phyloP scores from a whole-genome alignment of 441 rosid genomes.

The Syzygium syzygioides region DNA sequence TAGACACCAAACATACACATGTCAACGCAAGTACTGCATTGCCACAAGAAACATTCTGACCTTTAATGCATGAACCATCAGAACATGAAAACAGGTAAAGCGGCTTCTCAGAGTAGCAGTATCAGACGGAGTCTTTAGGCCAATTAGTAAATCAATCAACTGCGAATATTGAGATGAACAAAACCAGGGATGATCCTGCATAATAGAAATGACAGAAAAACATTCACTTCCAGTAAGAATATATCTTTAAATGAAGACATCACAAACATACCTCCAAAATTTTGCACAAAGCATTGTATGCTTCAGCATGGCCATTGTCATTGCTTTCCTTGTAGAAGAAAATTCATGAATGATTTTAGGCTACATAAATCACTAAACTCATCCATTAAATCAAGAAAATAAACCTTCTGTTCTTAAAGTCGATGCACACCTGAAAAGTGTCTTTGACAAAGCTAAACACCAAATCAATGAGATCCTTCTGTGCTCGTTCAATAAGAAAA shows the following conservation, averaged over 20 bases:
- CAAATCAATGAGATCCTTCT: slow-evolving; percentile 57
- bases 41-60: slow-evolving; percentile 20
- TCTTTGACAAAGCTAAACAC: slow-evolving; percentile 52
- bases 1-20: background rate
- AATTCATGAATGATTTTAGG: slow-evolving; percentile 10
- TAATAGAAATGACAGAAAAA: background rate
- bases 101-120: slow-evolving; percentile 48
- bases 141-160: slow-evolving; percentile 63
- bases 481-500: slow-evolving; percentile 70
- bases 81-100: slow-evolving; percentile 61
- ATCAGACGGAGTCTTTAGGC: slow-evolving; percentile 47
- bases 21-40: background rate
- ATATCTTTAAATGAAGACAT: background rate
- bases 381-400: background rate
- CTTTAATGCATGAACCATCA: slow-evolving; percentile 70
- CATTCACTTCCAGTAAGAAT: background rate
- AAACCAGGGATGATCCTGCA: slow-evolving; percentile 79
- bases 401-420: background rate
- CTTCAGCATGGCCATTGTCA: slow-evolving; percentile 50
- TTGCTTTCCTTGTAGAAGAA: slow-evolving; percentile 41
- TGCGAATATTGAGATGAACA: slow-evolving; percentile 58
- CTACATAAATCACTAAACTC: background rate
- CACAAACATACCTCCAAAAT: slow-evolving; percentile 54
- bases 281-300: slow-evolving; percentile 62
- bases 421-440: slow-evolving; percentile 43